Evolutionary conservation across 2,329 filamentous ascomycete genomes (phyloP).

Genomic region (Seiridium unicorne): DNA sequence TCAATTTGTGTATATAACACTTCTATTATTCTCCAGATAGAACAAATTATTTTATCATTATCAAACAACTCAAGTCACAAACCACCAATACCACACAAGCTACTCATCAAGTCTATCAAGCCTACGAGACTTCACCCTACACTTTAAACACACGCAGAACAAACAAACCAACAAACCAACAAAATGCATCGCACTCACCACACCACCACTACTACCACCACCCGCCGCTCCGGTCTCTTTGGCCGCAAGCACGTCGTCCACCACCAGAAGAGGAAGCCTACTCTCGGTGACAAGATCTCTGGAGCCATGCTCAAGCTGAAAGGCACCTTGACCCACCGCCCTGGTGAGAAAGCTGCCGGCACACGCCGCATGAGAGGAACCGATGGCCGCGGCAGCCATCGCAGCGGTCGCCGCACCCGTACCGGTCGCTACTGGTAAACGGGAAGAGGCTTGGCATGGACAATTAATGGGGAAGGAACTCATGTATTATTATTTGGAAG

Average conservation of each 20-base stretch:
- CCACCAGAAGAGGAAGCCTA: constrained; percentile 66
- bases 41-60: neutral
- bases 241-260: constrained; percentile 42
- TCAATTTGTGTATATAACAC: constrained; percentile 8
- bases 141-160: constrained; percentile 1
- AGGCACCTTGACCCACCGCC: constrained; percentile 65
- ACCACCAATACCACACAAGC: neutral
- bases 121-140: constrained; percentile 2
- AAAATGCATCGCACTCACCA: constrained; percentile 35
- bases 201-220: constrained; percentile 41
- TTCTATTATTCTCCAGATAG: neutral
- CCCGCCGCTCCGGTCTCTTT: constrained; percentile 36
- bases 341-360: constrained; percentile 74
- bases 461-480: neutral
- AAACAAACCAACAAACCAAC: constrained; percentile 10
- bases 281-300: constrained; percentile 73
- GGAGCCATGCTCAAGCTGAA: constrained; percentile 73
- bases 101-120: neutral
- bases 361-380: constrained; percentile 73
- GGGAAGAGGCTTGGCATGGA: neutral
- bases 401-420: constrained; percentile 13
- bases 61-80: neutral
- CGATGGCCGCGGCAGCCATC: constrained; percentile 61
- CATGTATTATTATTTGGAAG: neutral
- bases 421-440: constrained; percentile 3